A percentile compares a stretch with the other conserved stretches of the same genome.
Evolutionary conservation across 768 basidiomycete species (phyloP).

Genomic region (Serpula lacrymans): DNA sequence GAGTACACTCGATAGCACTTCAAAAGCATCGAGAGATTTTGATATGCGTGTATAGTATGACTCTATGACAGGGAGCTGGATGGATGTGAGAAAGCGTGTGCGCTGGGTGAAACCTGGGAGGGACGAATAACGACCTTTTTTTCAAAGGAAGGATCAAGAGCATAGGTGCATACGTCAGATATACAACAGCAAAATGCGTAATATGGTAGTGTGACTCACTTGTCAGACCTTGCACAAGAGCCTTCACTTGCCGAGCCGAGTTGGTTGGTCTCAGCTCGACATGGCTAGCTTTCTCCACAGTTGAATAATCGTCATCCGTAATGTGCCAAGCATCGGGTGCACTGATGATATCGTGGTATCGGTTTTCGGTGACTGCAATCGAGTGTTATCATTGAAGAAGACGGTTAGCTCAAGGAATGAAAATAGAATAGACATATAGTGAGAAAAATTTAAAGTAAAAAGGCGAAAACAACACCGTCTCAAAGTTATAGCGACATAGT

Average conservation of each 20-base stretch:
- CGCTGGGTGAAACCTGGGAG: constrained; percentile 77
- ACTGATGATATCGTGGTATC: constrained; percentile 81
- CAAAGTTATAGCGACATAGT: not conserved
- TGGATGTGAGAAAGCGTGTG: constrained; percentile 75
- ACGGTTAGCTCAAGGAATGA: not conserved
- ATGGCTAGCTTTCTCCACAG: constrained; percentile 24
- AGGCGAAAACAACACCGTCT: not conserved
- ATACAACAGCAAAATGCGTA: constrained; percentile 1
- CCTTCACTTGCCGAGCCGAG: constrained; percentile 80
- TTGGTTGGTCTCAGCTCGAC: constrained; percentile 60
- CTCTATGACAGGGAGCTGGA: constrained; percentile 84
- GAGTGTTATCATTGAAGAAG: not conserved
- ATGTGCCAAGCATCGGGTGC: constrained; percentile 85
- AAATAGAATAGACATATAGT: not conserved
- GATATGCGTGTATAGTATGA: constrained; percentile 75
- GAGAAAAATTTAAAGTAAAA: too few relatives aligned
- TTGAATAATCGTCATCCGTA: constrained; percentile 57
- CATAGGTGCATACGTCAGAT: not conserved
- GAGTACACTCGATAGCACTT: constrained; percentile 83
- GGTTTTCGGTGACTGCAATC: constrained; percentile 74
- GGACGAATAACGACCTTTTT: constrained; percentile 85
- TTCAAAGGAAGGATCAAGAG: constrained; percentile 1
- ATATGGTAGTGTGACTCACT: constrained; percentile 11
- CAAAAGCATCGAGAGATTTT: constrained; percentile 90
- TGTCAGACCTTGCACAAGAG: constrained; percentile 87